Evolutionary conservation across 805 yeast genomes (phyloP), one percentile per base, ranked within the genome.

Genomic region (Wilhelminamyces savonicus): DNA sequence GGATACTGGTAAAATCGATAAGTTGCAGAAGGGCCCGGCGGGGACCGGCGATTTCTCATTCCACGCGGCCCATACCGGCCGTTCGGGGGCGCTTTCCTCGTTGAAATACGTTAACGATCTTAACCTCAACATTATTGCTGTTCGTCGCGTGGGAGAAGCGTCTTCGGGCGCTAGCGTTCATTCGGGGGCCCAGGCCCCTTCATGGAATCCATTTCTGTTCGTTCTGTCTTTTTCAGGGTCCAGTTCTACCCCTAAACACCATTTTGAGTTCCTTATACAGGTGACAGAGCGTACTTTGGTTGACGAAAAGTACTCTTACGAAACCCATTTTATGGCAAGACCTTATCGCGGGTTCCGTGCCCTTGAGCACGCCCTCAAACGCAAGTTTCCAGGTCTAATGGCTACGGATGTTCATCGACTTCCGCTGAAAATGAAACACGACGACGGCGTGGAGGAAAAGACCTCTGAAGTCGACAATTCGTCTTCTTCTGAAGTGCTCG

Each of bases 101-200:
- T 50, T 58, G 37, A 53, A 53, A 13, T 72, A 46, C 39, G 46
- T 67, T 23, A 78, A 82, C 46, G 83, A 85, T 3, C 51, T 75
- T 37, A 74, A 67, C 34, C 46, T 84, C 13, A 82, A 83, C 37
- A 74, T 87, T 8, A 69, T 75, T 16, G 86, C 92, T 2, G 94
- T 82, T 0, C 50, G 76, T 5, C 39, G 44, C 18, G 43, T 49
- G 23, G 38, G 46, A 31, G 61, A 55, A 29, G 36, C 44, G 34
- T 41, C 36, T 48, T 41, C 26, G 41, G 42, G 29, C 40, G 34
- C 29, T 40, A 56, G 34, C 11, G 23, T 39, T 17, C 36, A 23
- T 21, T 18, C 33, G 40, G 28, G 16, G 9, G 27, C 30, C 3
- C 16, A 30, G 16, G 25, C 14, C 16, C 12, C 13, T 14, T 21